Percentiles rank a stretch among this genome's conserved stretches.
These are phyloP conservation scores for Nitzschia sp. DNA, from an alignment of 108 stramenopile genomes.

Conservation along the genomic window DNA sequence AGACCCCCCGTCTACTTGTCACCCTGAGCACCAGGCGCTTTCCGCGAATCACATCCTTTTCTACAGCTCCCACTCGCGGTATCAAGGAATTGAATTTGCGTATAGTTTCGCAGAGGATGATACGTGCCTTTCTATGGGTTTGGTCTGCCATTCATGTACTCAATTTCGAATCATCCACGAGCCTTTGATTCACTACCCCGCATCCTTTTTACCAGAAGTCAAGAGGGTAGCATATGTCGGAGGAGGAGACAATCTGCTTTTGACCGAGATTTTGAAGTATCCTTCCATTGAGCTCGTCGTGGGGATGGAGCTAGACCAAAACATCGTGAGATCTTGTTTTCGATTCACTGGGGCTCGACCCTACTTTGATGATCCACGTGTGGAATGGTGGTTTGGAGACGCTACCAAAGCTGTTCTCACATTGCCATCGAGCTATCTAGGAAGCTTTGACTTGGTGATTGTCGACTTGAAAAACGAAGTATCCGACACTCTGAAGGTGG, in stretches of 20 bases:
- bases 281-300: constrained; percentile 70
- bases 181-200: constrained; percentile 70
- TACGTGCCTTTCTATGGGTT: constrained; percentile 63
- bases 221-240: constrained; percentile 73
- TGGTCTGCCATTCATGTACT: constrained; percentile 66
- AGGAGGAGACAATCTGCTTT: constrained; percentile 81
- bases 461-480: constrained; percentile 84
- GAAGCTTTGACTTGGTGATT: constrained; percentile 86
- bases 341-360: constrained; percentile 76
- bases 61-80: constrained; percentile 13
- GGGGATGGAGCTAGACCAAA: constrained; percentile 82
- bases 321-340: constrained; percentile 64
- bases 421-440: constrained; percentile 83
- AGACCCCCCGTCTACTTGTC: not conserved
- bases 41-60: constrained; percentile 1
- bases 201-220: constrained; percentile 65
- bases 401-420: constrained; percentile 68
- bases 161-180: constrained; percentile 82
- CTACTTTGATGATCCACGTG: constrained; percentile 75
- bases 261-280: constrained; percentile 82
- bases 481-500: constrained; percentile 61
- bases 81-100: constrained; percentile 32
- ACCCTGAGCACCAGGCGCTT: not conserved
- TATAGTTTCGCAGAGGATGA: constrained; percentile 24
- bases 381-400: constrained; percentile 88